Conservation (phyloP, 2,329 filamentous ascomycete species). For the Rhynchosporium secalis region DNA sequence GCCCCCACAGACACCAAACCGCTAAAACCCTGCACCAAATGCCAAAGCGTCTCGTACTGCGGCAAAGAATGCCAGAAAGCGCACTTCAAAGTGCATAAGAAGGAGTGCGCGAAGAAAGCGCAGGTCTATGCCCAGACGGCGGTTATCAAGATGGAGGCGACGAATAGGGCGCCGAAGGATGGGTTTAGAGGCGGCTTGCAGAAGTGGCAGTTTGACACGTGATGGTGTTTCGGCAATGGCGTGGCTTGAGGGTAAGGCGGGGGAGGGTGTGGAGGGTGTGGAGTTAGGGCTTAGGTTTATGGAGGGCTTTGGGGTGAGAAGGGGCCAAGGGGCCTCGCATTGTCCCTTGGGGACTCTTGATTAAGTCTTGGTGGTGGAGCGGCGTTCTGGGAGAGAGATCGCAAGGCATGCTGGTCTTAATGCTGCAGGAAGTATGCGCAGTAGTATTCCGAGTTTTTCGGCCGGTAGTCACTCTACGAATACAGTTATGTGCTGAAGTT, state of each 20-base stretch:
- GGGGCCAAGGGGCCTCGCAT: background rate
- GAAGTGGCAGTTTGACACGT: conserved; percentile 34
- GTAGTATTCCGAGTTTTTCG: too few species aligned
- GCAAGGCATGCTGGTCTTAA: too few species aligned
- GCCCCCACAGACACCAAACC: conserved; percentile 8
- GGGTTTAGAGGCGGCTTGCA: conserved; percentile 27
- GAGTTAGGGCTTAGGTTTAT: background rate
- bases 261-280: background rate
- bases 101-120: conserved; percentile 26
- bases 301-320: background rate
- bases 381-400: too few species aligned
- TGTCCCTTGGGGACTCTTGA: too few species aligned
- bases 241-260: too few species aligned
- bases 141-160: conserved; percentile 24
- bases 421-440: too few species aligned
- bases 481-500: too few species aligned
- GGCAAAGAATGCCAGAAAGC: conserved; percentile 33
- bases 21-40: conserved; percentile 31
- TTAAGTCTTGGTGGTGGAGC: too few species aligned
- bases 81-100: conserved; percentile 35
- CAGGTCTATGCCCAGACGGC: conserved; percentile 27
- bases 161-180: conserved; percentile 20
- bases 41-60: conserved; percentile 34
- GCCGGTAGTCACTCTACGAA: too few species aligned
- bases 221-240: background rate